Evolutionary conservation across 2,329 filamentous ascomycete species (phyloP).

Genomic region (Monascus ruber): DNA sequence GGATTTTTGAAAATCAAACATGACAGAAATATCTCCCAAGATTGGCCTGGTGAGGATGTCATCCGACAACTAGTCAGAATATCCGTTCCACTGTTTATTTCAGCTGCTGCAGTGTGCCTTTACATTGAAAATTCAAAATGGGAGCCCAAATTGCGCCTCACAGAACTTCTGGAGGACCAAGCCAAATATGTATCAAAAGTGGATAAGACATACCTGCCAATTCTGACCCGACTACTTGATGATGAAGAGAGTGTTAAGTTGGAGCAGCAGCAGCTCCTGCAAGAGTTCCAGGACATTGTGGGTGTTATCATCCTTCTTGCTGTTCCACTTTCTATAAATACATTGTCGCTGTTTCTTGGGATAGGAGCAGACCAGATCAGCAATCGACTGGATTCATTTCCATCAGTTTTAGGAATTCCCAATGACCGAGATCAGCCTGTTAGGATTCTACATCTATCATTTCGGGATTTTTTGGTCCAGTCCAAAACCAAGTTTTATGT

Average conservation of each 20-base stretch:
- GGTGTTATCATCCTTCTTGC: constrained; percentile 11
- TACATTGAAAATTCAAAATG: constrained; percentile 12
- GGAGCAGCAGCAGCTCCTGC: constrained; percentile 2
- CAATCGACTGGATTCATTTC: constrained; percentile 8
- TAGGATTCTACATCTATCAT: constrained; percentile 17
- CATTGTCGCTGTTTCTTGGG: constrained; percentile 5
- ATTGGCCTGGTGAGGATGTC: constrained; percentile 13
- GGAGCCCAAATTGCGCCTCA: constrained; percentile 2
- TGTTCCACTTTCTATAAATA: constrained; percentile 9
- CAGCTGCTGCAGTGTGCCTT: constrained; percentile 13
- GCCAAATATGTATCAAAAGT: constrained; percentile 2
- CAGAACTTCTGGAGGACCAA: constrained; percentile 1
- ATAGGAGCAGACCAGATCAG: constrained; percentile 4
- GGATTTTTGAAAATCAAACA: constrained; percentile 10
- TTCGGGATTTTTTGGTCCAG: constrained; percentile 19
- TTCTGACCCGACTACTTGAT: constrained; percentile 5
- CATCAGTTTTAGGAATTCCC: constrained; percentile 9
- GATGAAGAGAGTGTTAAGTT: not conserved
- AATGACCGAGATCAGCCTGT: constrained; percentile 6
- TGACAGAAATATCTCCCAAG: too few relatives aligned
- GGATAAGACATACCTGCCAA: constrained; percentile 12
- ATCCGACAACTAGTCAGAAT: constrained; percentile 15
- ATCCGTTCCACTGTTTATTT: constrained; percentile 21
- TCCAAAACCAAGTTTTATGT: constrained; percentile 13
- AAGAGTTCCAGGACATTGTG: constrained; percentile 9